Evolutionary conservation across 164 flowering plant genomes (phyloP).

Genomic region (Vitis amurensis): DNA sequence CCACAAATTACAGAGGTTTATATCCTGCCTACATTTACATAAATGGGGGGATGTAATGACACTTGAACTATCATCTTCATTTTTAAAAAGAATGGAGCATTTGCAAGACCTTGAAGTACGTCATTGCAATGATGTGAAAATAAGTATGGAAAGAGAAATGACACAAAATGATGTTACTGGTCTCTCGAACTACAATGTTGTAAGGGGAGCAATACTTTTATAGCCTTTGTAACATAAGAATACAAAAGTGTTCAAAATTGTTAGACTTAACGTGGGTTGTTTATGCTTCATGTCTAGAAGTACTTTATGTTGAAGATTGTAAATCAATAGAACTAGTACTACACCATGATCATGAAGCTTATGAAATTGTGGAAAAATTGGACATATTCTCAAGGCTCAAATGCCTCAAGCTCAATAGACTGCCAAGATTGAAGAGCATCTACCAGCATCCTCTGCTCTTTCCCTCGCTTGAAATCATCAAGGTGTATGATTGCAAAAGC

Average conservation of each 20-base stretch:
- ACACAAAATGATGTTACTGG: no score
- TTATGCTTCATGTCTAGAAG: conserved; percentile 7
- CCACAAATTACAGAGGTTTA: no score
- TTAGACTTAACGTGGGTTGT: conserved; percentile 4
- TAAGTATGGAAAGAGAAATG: no score
- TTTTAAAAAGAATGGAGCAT: no score
- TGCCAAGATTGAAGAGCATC: conserved; percentile 8
- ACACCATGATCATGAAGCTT: background rate
- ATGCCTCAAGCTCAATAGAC: background rate
- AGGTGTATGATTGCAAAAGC: background rate
- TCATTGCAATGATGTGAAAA: no score
- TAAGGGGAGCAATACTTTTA: no score
- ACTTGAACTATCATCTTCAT: no score
- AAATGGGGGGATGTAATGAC: no score
- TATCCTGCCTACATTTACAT: no score
- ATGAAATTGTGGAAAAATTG: background rate
- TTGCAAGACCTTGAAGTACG: accelerated
- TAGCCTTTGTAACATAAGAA: background rate
- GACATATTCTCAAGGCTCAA: background rate
- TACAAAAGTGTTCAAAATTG: background rate
- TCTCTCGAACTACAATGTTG: background rate
- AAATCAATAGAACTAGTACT: conserved; percentile 1
- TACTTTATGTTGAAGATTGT: background rate
- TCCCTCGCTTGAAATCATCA: background rate
- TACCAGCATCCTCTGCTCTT: background rate